Percentiles rank a stretch among this genome's conserved stretches.
These are phyloP conservation scores for Rostrohypoxylon terebratum DNA, from an alignment of 495 filamentous ascomycete species.

Conservation along the genomic window DNA sequence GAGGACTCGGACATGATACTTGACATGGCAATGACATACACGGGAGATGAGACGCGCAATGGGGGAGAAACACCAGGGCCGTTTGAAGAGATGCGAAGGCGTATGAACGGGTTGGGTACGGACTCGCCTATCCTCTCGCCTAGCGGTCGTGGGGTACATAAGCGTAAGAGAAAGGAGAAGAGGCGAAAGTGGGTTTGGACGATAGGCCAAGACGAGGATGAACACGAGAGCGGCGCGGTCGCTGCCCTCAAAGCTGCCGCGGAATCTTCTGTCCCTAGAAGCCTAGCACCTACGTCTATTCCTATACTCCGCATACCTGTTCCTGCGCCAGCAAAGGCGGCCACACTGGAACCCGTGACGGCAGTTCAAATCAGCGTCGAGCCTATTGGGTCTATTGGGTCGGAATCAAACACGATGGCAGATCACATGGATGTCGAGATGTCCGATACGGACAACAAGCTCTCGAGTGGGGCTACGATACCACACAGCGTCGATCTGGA, in stretches of 20 bases:
- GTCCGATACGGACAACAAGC: conserved; percentile 54
- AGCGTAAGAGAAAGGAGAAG: conserved; percentile 61
- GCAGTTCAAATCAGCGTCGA: conserved; percentile 43
- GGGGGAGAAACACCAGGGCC: conserved; percentile 67
- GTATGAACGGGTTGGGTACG: conserved; percentile 59
- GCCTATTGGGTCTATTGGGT: conserved; percentile 27
- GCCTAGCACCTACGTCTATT: neutral
- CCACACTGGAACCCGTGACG: conserved; percentile 32
- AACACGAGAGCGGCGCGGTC: conserved; percentile 55
- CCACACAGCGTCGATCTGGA: conserved; percentile 45
- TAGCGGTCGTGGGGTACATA: conserved; percentile 55
- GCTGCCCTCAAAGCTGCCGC: conserved; percentile 47
- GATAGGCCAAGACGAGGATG: conserved; percentile 60
- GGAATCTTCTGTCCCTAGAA: conserved; percentile 23
- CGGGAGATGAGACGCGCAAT: conserved; percentile 61
- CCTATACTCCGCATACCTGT: neutral
- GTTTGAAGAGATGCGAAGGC: conserved; percentile 67
- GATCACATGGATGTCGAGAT: conserved; percentile 57
- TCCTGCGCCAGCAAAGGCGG: conserved; percentile 4
- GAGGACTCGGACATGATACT: conserved; percentile 53
- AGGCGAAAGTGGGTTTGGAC: conserved; percentile 67
- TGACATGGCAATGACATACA: conserved; percentile 62
- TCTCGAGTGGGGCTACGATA: conserved; percentile 47
- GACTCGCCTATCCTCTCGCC: conserved; percentile 54
- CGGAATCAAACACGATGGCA: conserved; percentile 45